Evolutionary conservation across 495 filamentous ascomycete genomes (phyloP).

Genomic region (Evansstolkia leycettana): DNA sequence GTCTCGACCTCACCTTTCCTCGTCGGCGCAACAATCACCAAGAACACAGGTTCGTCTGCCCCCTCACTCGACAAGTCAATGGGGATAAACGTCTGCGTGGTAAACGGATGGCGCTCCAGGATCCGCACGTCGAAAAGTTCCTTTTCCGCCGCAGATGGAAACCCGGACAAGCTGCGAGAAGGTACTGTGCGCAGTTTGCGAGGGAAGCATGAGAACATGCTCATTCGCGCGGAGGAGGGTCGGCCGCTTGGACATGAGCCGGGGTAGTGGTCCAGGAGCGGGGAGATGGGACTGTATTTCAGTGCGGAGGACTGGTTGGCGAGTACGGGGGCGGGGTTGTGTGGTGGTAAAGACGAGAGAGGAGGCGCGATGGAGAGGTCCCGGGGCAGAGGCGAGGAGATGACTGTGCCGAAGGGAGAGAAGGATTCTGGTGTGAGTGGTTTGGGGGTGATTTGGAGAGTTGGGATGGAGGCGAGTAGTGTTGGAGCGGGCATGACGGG

Average conservation of each 20-base stretch:
- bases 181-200: conserved; percentile 31
- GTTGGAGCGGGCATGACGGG: conserved; percentile 14
- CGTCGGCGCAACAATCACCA: conserved; percentile 88
- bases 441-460: conserved; percentile 30
- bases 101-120: conserved; percentile 89
- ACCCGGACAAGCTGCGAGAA: neutral
- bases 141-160: conserved; percentile 2
- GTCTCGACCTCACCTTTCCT: conserved; percentile 20
- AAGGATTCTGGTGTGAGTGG: conserved; percentile 58
- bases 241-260: conserved; percentile 47
- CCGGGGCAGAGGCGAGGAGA: conserved; percentile 55
- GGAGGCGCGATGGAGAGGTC: conserved; percentile 33
- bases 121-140: conserved; percentile 55
- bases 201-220: conserved; percentile 82
- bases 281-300: conserved; percentile 72
- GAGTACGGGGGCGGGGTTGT: conserved; percentile 22
- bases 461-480: conserved; percentile 20
- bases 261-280: conserved; percentile 52
- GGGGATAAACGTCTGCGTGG: conserved; percentile 85
- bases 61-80: conserved; percentile 40
- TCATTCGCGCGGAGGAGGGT: conserved; percentile 53
- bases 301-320: conserved; percentile 84
- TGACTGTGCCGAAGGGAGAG: conserved; percentile 70
- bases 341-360: conserved; percentile 28
- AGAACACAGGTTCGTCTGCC: conserved; percentile 37